Evolutionary conservation across 345 rosid species (phyloP).

Genomic region (Gossypium herbaceum): DNA sequence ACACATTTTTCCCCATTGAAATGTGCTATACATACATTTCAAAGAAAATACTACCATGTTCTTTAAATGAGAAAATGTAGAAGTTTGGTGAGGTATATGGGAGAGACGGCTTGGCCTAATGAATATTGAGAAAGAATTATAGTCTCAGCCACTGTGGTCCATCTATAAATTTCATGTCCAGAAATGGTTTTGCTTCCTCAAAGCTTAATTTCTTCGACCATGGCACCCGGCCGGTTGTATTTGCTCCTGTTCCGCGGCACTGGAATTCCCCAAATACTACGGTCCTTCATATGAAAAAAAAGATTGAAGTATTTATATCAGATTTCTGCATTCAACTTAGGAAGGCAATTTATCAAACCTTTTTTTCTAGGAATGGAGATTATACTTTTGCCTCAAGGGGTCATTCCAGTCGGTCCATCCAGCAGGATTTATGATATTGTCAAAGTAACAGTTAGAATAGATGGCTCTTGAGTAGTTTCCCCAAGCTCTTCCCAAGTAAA

Average conservation of each 20-base stretch:
- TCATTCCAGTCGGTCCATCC: slow-evolving; percentile 91
- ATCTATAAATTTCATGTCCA: slow-evolving; percentile 54
- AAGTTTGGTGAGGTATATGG: not conserved
- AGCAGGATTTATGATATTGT: slow-evolving; percentile 50
- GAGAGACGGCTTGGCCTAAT: not conserved
- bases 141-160: slow-evolving; percentile 81
- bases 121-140: slow-evolving; percentile 17
- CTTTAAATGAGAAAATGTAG: not conserved
- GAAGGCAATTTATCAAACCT: not conserved
- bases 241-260: slow-evolving; percentile 82
- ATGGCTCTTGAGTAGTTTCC: slow-evolving; percentile 72
- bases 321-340: not conserved
- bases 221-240: slow-evolving; percentile 48
- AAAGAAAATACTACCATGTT: not conserved
- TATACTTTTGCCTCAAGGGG: slow-evolving; percentile 54
- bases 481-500: slow-evolving; percentile 89
- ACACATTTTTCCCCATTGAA: not conserved
- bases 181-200: slow-evolving; percentile 51
- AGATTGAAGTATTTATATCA: not conserved
- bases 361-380: not conserved
- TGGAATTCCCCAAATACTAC: slow-evolving; percentile 70
- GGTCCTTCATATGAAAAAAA: slow-evolving; percentile 43
- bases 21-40: not conserved
- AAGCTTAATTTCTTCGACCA: slow-evolving; percentile 58
- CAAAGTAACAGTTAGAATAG: slow-evolving; percentile 66